Conservation (phyloP, 805 yeast species). For the Metschnikowia corniflorae region DNA sequence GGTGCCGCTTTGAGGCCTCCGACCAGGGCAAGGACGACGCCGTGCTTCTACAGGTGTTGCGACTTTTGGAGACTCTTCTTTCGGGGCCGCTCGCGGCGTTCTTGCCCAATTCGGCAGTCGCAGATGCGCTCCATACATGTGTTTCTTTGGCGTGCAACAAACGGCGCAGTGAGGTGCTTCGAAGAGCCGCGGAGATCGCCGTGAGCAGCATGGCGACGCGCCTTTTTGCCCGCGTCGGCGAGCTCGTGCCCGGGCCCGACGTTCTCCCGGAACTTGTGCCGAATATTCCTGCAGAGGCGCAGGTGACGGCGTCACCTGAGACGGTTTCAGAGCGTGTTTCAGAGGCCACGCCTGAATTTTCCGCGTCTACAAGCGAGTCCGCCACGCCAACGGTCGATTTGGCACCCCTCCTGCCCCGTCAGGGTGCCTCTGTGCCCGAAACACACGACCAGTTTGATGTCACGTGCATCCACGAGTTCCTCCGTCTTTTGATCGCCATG, state of each 20-base stretch:
- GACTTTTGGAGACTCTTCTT: conserved; percentile 64
- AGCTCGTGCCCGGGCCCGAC: conserved; percentile 45
- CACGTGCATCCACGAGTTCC: conserved; percentile 69
- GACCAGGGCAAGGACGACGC: conserved; percentile 92
- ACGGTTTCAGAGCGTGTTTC: conserved; percentile 2
- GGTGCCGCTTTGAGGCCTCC: conserved; percentile 92
- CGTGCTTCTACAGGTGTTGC: conserved; percentile 76
- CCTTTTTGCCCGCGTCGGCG: conserved; percentile 58
- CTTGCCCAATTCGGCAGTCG: conserved; percentile 77
- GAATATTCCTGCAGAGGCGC: conserved; percentile 17
- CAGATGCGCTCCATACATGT: conserved; percentile 88
- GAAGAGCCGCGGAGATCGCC: conserved; percentile 86
- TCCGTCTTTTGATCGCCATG: conserved; percentile 72
- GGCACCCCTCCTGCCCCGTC: conserved; percentile 10
- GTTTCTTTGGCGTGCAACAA: conserved; percentile 89
- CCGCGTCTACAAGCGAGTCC: background rate
- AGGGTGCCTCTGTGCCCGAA: background rate
- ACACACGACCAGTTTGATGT: conserved; percentile 56
- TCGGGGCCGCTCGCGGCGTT: conserved; percentile 59
- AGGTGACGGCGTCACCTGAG: conserved; percentile 1
- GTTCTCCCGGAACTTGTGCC: conserved; percentile 43
- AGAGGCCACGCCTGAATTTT: background rate
- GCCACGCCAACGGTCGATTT: conserved; percentile 4
- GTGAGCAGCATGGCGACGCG: conserved; percentile 65
- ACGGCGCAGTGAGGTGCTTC: conserved; percentile 81